Evolutionary conservation across 2,329 filamentous ascomycete species (phyloP).

Genomic region (Claviceps fusiformis): DNA sequence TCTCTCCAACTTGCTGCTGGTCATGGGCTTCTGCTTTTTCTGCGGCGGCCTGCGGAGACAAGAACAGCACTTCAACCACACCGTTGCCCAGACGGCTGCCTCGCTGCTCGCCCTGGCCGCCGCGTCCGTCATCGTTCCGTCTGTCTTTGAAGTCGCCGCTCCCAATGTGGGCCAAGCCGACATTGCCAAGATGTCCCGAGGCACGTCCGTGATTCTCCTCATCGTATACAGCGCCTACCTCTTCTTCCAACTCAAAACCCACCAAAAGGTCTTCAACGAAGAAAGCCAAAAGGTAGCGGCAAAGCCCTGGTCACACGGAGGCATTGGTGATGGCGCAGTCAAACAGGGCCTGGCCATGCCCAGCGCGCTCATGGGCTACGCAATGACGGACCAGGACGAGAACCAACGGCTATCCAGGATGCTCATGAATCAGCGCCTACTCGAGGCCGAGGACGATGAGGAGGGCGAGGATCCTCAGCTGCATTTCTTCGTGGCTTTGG

Average conservation of each 20-base stretch:
- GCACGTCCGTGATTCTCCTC: constrained; percentile 67
- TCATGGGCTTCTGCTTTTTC: constrained; percentile 89
- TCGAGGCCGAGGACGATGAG: constrained; percentile 42
- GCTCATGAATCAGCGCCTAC: constrained; percentile 25
- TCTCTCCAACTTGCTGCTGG: constrained; percentile 76
- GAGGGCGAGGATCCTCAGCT: constrained; percentile 65
- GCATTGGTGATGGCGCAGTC: constrained; percentile 18
- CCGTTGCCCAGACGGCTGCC: constrained; percentile 79
- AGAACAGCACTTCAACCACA: constrained; percentile 85
- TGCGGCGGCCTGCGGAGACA: constrained; percentile 64
- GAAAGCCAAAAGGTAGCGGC: constrained; percentile 65
- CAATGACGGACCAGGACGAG: constrained; percentile 19
- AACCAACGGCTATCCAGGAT: constrained; percentile 32
- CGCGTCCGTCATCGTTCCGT: constrained; percentile 75
- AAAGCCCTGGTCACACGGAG: constrained; percentile 28
- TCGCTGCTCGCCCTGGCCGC: constrained; percentile 69
- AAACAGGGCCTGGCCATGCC: constrained; percentile 27
- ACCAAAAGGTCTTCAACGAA: constrained; percentile 65
- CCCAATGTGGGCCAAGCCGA: constrained; percentile 25
- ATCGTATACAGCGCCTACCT: constrained; percentile 75
- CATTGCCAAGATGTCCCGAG: constrained; percentile 53
- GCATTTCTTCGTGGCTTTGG: constrained; percentile 55
- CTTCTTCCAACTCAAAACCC: constrained; percentile 82
- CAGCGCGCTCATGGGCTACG: constrained; percentile 24
- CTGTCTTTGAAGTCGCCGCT: constrained; percentile 55